These are phyloP conservation scores for Thalassiosira exigua DNA, from an alignment of 352 stramenopile genomes.

Conservation along the genomic window DNA sequence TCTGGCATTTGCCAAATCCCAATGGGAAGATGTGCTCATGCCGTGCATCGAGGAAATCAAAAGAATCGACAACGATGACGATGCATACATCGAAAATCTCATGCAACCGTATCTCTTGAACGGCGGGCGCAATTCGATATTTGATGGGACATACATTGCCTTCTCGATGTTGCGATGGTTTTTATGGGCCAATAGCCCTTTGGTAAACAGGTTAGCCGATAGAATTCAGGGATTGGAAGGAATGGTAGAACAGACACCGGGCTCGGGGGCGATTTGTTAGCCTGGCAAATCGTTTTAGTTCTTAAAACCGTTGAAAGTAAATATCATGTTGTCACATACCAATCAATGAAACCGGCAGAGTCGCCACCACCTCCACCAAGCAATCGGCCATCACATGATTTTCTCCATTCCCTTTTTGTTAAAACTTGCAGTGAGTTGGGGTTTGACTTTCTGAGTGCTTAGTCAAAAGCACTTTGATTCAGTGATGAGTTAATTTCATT, in stretches of 20 bases:
- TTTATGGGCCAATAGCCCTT: neutral
- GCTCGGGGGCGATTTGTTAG: neutral
- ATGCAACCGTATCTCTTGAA: slow-evolving; percentile 25
- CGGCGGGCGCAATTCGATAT: slow-evolving; percentile 17
- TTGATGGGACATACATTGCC: slow-evolving; percentile 41
- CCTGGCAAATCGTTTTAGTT: too few relatives aligned
- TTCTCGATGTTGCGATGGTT: slow-evolving; percentile 22
- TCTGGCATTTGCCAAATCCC: slow-evolving; percentile 15
- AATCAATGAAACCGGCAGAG: too few relatives aligned
- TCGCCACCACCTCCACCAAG: too few relatives aligned
- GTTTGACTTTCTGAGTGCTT: too few relatives aligned
- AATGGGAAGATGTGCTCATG: slow-evolving; percentile 25
- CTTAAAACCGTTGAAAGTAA: too few relatives aligned
- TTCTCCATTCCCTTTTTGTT: too few relatives aligned
- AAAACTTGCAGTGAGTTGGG: too few relatives aligned
- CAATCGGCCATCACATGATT: too few relatives aligned
- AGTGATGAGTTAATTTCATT: too few relatives aligned
- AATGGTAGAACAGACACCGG: slow-evolving; percentile 12
- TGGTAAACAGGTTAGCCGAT: slow-evolving; percentile 14
- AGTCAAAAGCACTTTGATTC: too few relatives aligned
- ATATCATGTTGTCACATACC: too few relatives aligned
- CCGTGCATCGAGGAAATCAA: slow-evolving; percentile 38
- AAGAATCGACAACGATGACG: slow-evolving; percentile 31
- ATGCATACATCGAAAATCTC: slow-evolving; percentile 28
- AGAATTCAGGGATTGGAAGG: neutral